Conservation (phyloP, 495 filamentous ascomycete species). For the Annulohypoxylon nitens region DNA sequence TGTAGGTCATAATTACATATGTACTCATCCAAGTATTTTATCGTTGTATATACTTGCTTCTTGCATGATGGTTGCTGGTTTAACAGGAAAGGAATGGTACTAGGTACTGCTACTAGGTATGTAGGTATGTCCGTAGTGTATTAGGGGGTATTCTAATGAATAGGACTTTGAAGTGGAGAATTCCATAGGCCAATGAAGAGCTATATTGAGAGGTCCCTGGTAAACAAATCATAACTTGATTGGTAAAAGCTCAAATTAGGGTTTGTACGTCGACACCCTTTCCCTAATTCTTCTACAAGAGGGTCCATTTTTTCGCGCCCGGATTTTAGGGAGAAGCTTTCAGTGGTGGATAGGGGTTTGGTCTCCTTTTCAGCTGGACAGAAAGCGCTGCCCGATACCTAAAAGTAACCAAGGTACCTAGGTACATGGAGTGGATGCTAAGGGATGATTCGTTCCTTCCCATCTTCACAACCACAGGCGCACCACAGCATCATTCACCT, state of each 20-base stretch:
- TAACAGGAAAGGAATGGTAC: background rate
- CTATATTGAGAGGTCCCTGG: background rate
- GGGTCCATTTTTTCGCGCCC: background rate
- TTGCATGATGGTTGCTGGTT: background rate
- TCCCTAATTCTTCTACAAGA: background rate
- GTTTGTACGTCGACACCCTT: background rate
- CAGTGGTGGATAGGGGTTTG: slow-evolving; percentile 9
- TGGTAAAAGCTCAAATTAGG: slow-evolving; percentile 12
- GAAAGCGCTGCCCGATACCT: background rate
- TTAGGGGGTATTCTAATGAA: slow-evolving; percentile 1
- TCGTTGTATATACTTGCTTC: background rate
- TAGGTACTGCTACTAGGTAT: background rate
- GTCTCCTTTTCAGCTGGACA: background rate
- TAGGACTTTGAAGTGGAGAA: background rate
- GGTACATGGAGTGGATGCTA: background rate
- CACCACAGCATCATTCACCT: slow-evolving; percentile 19
- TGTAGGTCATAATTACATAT: background rate
- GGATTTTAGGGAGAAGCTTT: slow-evolving; percentile 10
- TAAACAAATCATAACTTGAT: background rate
- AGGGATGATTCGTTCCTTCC: slow-evolving; percentile 10
- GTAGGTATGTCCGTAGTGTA: background rate
- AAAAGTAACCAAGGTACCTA: background rate
- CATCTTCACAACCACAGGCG: background rate
- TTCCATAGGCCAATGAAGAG: background rate
- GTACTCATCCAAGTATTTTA: background rate